Conservation (phyloP, 768 basidiomycete species). For the Tephrocybe sp. region DNA sequence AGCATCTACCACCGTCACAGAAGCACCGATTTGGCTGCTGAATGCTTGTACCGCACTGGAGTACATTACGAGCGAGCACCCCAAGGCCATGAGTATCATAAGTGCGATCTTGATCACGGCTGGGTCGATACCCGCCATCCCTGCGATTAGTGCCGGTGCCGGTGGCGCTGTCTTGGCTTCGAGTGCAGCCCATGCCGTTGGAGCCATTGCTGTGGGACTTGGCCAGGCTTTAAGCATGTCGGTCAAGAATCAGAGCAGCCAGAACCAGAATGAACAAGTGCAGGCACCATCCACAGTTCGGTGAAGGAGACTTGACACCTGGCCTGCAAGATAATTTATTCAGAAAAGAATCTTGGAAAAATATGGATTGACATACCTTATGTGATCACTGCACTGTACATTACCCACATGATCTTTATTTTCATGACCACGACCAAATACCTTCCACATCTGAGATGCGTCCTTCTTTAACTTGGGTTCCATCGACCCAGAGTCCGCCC, state of each 20-base stretch:
- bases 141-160: constrained; percentile 65
- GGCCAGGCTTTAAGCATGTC: constrained; percentile 47
- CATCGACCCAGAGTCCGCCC: constrained; percentile 51
- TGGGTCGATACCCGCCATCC: constrained; percentile 72
- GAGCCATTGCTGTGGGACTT: constrained; percentile 75
- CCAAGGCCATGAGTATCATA: constrained; percentile 69
- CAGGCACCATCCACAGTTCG: constrained; percentile 16
- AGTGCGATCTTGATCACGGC: constrained; percentile 80
- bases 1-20: constrained; percentile 44
- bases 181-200: constrained; percentile 74
- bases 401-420: constrained; percentile 5
- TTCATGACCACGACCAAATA: constrained; percentile 19
- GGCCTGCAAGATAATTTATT: too few species aligned
- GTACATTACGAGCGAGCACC: constrained; percentile 72
- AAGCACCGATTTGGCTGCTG: constrained; percentile 74
- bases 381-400: constrained; percentile 9
- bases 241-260: constrained; percentile 30
- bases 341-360: background rate
- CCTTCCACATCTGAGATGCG: constrained; percentile 39
- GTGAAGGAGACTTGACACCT: background rate
- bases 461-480: constrained; percentile 30
- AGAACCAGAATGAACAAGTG: constrained; percentile 3
- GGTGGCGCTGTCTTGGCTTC: constrained; percentile 75
- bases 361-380: constrained; percentile 6
- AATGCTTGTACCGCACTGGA: constrained; percentile 78